phyloP scores from a whole-genome alignment of 495 filamentous ascomycete genomes.

The Penicillium bialowiezense region DNA sequence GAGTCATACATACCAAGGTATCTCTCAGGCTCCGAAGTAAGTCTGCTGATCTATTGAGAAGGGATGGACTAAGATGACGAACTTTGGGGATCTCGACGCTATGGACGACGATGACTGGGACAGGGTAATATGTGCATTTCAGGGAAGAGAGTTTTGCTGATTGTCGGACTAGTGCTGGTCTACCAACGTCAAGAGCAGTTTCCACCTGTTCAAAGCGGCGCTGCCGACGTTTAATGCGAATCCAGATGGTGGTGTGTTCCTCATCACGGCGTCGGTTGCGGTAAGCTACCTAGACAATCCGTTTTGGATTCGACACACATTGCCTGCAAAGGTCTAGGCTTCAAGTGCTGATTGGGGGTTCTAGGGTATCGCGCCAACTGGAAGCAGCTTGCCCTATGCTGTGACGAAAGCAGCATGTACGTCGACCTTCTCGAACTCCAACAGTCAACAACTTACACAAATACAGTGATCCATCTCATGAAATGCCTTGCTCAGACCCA shows the following conservation, averaged over 20 bases:
- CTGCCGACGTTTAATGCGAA: slow-evolving; percentile 66
- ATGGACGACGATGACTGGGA: slow-evolving; percentile 69
- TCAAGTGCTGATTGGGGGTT: not conserved
- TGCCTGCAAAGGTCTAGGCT: not conserved
- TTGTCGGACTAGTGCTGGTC: slow-evolving; percentile 54
- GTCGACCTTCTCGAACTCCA: not conserved
- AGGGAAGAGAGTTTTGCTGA: not conserved
- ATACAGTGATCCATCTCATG: slow-evolving; percentile 62
- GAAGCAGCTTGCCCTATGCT: slow-evolving; percentile 63
- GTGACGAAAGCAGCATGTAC: slow-evolving; percentile 63
- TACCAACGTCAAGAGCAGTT: slow-evolving; percentile 65
- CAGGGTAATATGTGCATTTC: slow-evolving; percentile 39
- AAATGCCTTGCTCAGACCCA: slow-evolving; percentile 67
- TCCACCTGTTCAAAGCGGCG: slow-evolving; percentile 61
- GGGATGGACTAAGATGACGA: slow-evolving; percentile 66
- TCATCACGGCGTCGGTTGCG: slow-evolving; percentile 67
- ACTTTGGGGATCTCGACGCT: slow-evolving; percentile 61
- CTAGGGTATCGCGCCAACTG: slow-evolving; percentile 45
- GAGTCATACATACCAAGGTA: slow-evolving; percentile 17
- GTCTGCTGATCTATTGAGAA: slow-evolving; percentile 16
- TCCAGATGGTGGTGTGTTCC: slow-evolving; percentile 63
- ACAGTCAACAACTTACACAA: slow-evolving; percentile 2
- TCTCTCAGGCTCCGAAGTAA: no score
- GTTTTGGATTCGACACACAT: not conserved
- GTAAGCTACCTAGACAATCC: slow-evolving; percentile 19